Conservation (phyloP, 345 rosid genomes). For the Eucalyptus erythrocorys region DNA sequence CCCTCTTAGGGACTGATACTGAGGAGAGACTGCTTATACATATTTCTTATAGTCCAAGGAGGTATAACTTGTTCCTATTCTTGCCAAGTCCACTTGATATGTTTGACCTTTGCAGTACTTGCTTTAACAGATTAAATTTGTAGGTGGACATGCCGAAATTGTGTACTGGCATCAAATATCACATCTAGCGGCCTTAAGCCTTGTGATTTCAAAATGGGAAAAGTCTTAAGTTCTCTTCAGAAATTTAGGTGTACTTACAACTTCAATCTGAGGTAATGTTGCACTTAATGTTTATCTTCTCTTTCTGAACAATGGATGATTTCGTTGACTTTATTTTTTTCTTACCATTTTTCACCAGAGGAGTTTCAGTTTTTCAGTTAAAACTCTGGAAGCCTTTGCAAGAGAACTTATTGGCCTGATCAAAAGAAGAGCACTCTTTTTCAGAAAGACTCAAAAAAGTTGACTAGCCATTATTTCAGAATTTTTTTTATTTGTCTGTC, state of each 20-base stretch:
- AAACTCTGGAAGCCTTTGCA: neutral
- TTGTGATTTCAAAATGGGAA: slow-evolving; percentile 89
- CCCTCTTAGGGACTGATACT: slow-evolving; percentile 21
- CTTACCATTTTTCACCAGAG: neutral
- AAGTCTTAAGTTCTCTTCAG: slow-evolving; percentile 59
- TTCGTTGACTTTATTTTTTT: neutral
- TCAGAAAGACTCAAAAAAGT: neutral
- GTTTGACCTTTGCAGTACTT: neutral
- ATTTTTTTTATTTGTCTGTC: neutral
- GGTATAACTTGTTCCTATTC: slow-evolving; percentile 18
- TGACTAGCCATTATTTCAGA: neutral
- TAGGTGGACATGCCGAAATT: slow-evolving; percentile 86
- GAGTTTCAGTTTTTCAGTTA: neutral
- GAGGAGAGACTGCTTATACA: slow-evolving; percentile 71
- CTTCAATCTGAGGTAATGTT: slow-evolving; percentile 57
- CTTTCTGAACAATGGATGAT: neutral
- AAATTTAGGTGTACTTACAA: slow-evolving; percentile 66
- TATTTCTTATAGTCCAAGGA: slow-evolving; percentile 80
- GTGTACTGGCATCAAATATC: slow-evolving; percentile 43
- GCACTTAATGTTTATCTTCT: neutral
- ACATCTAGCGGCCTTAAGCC: slow-evolving; percentile 64
- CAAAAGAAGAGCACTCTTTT: neutral
- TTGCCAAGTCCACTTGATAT: neutral
- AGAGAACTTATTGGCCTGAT: neutral
- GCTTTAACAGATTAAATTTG: neutral